Conservation (phyloP, 352 stramenopile genomes). For the Phytophthora litchii region DNA sequence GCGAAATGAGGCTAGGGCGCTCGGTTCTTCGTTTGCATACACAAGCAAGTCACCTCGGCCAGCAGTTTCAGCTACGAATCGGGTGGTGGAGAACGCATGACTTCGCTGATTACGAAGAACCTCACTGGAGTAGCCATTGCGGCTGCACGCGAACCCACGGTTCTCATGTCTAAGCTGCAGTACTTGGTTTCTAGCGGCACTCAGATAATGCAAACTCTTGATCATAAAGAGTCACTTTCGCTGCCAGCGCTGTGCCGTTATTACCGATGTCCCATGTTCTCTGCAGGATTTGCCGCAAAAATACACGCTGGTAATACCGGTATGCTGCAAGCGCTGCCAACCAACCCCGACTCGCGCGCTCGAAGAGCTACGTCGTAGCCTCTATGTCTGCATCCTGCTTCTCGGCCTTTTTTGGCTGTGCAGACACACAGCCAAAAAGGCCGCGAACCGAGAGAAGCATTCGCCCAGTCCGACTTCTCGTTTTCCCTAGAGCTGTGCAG, state of each 20-base stretch:
- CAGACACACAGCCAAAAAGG: conserved; percentile 29
- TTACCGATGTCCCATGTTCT: conserved; percentile 7
- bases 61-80: no score
- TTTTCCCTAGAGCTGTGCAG: no score
- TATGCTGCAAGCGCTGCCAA: conserved; percentile 11
- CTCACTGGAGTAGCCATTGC: no score
- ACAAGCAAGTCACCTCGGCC: no score
- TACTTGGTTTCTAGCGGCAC: neutral
- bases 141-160: no score
- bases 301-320: conserved; percentile 6
- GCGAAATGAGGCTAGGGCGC: no score
- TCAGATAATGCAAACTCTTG: neutral
- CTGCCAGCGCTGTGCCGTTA: neutral
- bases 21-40: no score
- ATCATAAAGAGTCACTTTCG: conserved; percentile 4
- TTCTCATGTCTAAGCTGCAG: neutral
- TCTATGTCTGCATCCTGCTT: conserved; percentile 12
- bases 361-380: conserved; percentile 4
- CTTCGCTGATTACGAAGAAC: no score
- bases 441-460: conserved; percentile 12
- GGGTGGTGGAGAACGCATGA: no score
- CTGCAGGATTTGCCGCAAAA: conserved; percentile 18
- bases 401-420: no score
- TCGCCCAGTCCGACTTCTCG: conserved; percentile 9
- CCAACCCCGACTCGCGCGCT: conserved; percentile 14